phyloP scores from a whole-genome alignment of 108 stramenopile genomes.

The Pelagomonas calceolata region DNA sequence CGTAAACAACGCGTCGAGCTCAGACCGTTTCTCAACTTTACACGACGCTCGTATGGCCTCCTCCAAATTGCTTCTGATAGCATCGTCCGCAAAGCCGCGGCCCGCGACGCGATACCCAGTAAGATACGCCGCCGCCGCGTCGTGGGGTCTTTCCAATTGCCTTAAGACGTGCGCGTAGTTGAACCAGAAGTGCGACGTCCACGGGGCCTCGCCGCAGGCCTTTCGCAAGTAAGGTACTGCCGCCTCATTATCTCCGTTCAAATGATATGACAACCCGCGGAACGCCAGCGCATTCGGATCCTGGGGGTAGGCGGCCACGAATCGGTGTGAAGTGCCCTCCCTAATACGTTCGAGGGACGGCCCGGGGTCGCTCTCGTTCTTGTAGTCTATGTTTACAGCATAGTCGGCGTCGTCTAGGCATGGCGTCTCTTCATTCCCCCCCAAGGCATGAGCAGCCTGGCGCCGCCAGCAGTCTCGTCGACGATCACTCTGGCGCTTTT shows the following conservation, averaged over 20 bases:
- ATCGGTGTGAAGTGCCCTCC: background rate
- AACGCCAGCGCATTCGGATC: background rate
- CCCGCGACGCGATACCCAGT: background rate
- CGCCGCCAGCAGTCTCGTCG: background rate
- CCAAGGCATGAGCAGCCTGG: background rate
- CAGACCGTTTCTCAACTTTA: too few relatives aligned
- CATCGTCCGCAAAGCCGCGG: background rate
- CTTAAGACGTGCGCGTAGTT: background rate
- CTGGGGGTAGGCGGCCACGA: conserved; percentile 2
- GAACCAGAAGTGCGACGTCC: background rate
- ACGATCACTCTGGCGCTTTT: background rate
- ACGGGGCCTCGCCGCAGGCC: background rate
- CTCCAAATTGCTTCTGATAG: background rate
- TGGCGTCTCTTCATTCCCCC: background rate
- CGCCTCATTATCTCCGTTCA: background rate
- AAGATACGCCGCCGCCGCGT: background rate
- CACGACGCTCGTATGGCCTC: too few relatives aligned
- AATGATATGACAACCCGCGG: background rate
- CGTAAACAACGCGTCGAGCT: too few relatives aligned
- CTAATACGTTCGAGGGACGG: background rate
- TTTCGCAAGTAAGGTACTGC: background rate
- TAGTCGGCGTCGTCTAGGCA: background rate
- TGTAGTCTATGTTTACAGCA: too few relatives aligned
- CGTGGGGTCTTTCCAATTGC: background rate
- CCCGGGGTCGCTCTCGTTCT: too few relatives aligned